Evolutionary conservation across 2,329 filamentous ascomycete genomes (phyloP).

Genomic region (Ophiostoma pallidulum): DNA sequence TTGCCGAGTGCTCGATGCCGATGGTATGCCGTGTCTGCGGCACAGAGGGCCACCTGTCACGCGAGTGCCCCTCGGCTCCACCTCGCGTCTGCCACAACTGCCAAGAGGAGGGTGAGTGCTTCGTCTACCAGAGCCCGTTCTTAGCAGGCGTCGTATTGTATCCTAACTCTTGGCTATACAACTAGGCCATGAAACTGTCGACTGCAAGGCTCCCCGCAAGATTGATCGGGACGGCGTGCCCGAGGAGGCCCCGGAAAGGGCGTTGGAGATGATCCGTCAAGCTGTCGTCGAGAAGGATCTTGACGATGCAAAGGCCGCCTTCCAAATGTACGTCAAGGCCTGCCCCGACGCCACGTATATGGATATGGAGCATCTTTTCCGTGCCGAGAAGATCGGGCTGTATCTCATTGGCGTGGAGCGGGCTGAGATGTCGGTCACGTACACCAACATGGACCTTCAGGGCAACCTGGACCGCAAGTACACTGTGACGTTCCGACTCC

Average conservation of each 20-base stretch:
- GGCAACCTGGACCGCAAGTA: constrained; percentile 58
- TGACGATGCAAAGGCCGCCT: constrained; percentile 51
- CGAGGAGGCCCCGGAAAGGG: constrained; percentile 41
- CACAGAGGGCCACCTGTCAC: constrained; percentile 40
- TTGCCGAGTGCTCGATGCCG: constrained; percentile 41
- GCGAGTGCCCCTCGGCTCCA: constrained; percentile 44
- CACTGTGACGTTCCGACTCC: constrained; percentile 53
- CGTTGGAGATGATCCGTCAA: constrained; percentile 46
- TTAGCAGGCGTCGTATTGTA: too few relatives aligned
- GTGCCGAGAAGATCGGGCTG: constrained; percentile 41
- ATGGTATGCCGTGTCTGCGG: constrained; percentile 30
- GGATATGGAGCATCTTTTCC: constrained; percentile 52
- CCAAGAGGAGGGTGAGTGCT: constrained; percentile 42
- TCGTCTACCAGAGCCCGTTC: not conserved
- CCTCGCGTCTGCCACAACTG: constrained; percentile 53
- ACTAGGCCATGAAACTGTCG: constrained; percentile 43
- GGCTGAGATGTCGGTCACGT: constrained; percentile 38
- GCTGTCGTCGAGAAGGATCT: constrained; percentile 47
- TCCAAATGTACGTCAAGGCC: constrained; percentile 53
- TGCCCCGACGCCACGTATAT: constrained; percentile 47
- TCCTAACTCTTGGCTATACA: too few relatives aligned
- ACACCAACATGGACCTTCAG: constrained; percentile 64
- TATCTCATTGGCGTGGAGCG: constrained; percentile 56
- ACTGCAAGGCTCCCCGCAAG: constrained; percentile 52
- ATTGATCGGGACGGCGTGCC: constrained; percentile 44